These are phyloP conservation scores for Aegilops speltoides DNA, from an alignment of 176 grass and related monocot species.

Conservation along the genomic window DNA sequence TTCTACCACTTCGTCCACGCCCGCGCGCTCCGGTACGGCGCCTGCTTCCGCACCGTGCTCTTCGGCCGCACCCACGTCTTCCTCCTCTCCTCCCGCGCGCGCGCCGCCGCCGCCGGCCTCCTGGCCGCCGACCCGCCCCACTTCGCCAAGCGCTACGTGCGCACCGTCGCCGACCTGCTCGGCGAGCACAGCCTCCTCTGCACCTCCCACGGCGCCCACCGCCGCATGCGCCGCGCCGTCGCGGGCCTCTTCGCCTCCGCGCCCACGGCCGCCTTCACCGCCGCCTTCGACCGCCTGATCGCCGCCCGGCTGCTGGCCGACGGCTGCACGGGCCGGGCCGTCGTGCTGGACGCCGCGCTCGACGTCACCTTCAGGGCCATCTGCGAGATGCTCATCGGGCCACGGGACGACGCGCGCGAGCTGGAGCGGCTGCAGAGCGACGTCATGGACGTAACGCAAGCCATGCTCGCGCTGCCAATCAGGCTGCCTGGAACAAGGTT, in stretches of 20 bases:
- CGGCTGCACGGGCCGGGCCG: neutral
- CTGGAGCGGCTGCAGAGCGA: slow-evolving; percentile 50
- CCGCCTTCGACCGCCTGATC: slow-evolving; percentile 42
- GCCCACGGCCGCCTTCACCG: slow-evolving; percentile 36
- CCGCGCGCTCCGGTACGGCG: slow-evolving; percentile 53
- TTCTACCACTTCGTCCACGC: slow-evolving; percentile 77
- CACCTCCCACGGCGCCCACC: slow-evolving; percentile 54
- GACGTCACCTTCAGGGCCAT: slow-evolving; percentile 68
- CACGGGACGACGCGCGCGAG: slow-evolving; percentile 11
- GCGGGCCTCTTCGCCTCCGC: slow-evolving; percentile 57
- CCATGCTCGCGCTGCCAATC: slow-evolving; percentile 79
- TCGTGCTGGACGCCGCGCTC: slow-evolving; percentile 66
- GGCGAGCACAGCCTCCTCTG: slow-evolving; percentile 85
- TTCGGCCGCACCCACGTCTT: slow-evolving; percentile 81
- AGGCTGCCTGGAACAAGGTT: slow-evolving; percentile 70
- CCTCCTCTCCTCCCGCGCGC: slow-evolving; percentile 36
- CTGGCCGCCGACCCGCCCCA: slow-evolving; percentile 52
- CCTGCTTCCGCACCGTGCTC: slow-evolving; percentile 72
- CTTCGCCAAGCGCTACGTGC: slow-evolving; percentile 85
- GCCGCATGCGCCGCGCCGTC: slow-evolving; percentile 47
- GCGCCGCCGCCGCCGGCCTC: slow-evolving; percentile 15
- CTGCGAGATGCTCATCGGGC: slow-evolving; percentile 75
- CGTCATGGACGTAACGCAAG: slow-evolving; percentile 64
- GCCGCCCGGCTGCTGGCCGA: neutral
- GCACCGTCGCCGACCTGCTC: slow-evolving; percentile 65